phyloP scores from a whole-genome alignment of 768 basidiomycete species.

The Tylopilus cervinicoccineus region DNA sequence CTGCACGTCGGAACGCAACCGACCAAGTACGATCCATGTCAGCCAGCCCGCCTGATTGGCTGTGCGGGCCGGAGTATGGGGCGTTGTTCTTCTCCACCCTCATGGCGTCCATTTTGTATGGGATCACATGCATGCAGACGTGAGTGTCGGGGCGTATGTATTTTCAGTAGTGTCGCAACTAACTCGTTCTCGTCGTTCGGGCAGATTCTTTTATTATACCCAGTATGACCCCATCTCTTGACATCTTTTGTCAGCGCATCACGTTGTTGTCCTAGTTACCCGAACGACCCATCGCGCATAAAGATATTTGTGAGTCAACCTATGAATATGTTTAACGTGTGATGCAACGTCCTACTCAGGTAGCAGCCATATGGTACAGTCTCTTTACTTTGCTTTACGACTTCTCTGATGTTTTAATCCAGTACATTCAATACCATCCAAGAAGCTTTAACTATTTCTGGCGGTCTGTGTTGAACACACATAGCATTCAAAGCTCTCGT shows the following conservation, averaged over 20 bases:
- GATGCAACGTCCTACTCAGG: not conserved
- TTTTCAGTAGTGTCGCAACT: not conserved
- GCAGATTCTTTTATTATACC: not conserved
- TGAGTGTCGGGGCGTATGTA: not conserved
- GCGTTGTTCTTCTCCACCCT: not conserved
- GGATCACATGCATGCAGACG: not conserved
- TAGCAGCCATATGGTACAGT: constrained; percentile 8
- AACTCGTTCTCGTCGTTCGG: not conserved
- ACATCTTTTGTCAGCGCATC: not conserved
- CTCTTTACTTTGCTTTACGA: not conserved
- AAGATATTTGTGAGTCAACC: not conserved
- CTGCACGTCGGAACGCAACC: not conserved
- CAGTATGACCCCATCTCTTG: not conserved
- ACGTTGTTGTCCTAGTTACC: not conserved
- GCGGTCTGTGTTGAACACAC: constrained; percentile 2
- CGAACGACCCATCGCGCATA: not conserved
- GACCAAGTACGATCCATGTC: not conserved
- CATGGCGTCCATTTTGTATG: not conserved
- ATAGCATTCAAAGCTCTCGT: not conserved
- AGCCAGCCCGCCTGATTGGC: not conserved
- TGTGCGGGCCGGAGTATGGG: not conserved
- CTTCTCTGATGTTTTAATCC: not conserved
- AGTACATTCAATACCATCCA: constrained; percentile 13
- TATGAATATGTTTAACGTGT: too few species aligned
- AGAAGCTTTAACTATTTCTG: constrained; percentile 5